Evolutionary conservation across 225 moss, liverwort and hornwort genomes (phyloP).

Genomic region (Climacium dendroides): DNA sequence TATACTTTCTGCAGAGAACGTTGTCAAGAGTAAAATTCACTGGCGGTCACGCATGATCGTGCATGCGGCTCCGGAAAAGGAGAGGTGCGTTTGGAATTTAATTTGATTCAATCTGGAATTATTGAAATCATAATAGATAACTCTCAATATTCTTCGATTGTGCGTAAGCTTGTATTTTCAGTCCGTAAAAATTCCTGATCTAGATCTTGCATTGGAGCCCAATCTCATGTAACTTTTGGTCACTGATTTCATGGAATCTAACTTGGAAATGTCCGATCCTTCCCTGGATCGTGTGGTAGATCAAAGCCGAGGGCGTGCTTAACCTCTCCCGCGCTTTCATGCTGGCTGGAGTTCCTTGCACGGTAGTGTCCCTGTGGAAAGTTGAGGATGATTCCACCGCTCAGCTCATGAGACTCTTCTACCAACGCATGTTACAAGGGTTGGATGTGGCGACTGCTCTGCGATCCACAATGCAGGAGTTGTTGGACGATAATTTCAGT

Average conservation of each 20-base stretch:
- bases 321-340: background rate
- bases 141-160: background rate
- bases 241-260: background rate
- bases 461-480: too few species aligned
- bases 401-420: background rate
- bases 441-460: background rate
- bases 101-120: background rate
- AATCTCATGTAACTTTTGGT: background rate
- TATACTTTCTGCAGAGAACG: background rate
- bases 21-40: background rate
- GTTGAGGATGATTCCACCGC: background rate
- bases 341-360: background rate
- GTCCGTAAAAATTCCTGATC: background rate
- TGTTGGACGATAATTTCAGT: too few species aligned
- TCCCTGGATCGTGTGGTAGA: background rate
- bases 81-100: background rate
- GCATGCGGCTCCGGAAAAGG: background rate
- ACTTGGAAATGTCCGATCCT: background rate
- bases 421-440: background rate
- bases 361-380: background rate
- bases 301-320: background rate
- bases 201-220: background rate
- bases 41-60: background rate
- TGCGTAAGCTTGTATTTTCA: background rate
- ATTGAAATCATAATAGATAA: background rate